Percentiles rank a stretch among this genome's conserved stretches.
phyloP scores from a whole-genome alignment of 2,329 filamentous ascomycete genomes.

The Curvularia sp. region DNA sequence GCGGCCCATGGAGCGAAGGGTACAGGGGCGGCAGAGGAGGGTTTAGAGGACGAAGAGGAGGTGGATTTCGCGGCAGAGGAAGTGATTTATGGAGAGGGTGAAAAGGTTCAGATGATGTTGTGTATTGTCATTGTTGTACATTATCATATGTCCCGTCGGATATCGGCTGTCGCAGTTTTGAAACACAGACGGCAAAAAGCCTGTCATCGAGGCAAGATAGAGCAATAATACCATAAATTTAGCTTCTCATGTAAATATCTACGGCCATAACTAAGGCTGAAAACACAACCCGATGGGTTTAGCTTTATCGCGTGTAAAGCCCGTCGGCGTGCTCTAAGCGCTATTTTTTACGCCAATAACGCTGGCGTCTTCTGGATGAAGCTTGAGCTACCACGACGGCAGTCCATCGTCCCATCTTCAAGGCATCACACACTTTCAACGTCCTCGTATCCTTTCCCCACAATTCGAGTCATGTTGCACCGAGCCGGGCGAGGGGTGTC shows the following conservation, averaged over 20 bases:
- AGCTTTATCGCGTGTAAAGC: background rate
- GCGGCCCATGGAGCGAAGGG: conserved; percentile 41
- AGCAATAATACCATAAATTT: background rate
- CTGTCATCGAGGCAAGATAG: conserved; percentile 60
- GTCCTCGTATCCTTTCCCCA: conserved; percentile 3
- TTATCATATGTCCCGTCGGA: background rate
- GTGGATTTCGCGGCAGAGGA: conserved; percentile 9
- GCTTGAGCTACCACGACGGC: background rate
- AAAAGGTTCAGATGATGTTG: background rate
- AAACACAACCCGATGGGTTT: background rate
- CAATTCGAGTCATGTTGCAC: conserved; percentile 7
- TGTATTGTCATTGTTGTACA: conserved; percentile 1
- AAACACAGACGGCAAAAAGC: conserved; percentile 20
- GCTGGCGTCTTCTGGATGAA: conserved; percentile 5
- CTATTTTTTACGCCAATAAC: background rate
- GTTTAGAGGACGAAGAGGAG: conserved; percentile 11
- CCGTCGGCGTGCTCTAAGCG: background rate
- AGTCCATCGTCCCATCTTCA: background rate
- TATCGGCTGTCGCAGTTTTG: background rate
- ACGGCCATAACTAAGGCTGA: background rate
- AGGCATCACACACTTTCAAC: background rate
- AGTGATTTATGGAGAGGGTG: conserved; percentile 13
- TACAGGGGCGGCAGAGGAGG: conserved; percentile 19
- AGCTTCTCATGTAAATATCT: background rate
- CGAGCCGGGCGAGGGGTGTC: background rate